A percentile compares a stretch with the other conserved stretches of the same genome.
phyloP scores from a whole-genome alignment of 108 stramenopile species.

The Fragilariopsis cylindrus region DNA sequence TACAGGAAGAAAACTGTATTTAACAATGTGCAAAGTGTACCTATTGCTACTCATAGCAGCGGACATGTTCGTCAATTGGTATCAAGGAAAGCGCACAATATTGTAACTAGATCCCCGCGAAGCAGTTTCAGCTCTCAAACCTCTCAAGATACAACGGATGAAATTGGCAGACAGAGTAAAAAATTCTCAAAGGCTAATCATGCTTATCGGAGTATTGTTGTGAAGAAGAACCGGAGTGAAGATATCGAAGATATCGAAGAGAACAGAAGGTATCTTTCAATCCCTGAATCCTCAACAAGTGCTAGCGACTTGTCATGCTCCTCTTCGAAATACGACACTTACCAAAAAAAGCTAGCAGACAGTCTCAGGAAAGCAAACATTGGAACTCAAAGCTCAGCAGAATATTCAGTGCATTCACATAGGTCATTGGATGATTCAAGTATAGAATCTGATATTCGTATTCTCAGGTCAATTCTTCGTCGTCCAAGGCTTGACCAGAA shows the following conservation, averaged over 20 bases:
- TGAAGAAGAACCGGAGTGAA: conserved; percentile 6
- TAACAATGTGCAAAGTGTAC: not conserved
- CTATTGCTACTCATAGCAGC: not conserved
- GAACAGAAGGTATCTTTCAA: not conserved
- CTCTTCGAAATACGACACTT: conserved; percentile 13
- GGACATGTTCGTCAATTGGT: not conserved
- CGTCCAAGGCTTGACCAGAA: conserved; percentile 19
- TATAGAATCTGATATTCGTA: conserved; percentile 36
- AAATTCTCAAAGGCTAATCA: conserved; percentile 21
- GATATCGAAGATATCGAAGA: conserved; percentile 11
- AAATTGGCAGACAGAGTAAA: not conserved
- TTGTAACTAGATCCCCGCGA: not conserved
- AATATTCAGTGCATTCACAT: conserved; percentile 3
- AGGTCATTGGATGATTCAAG: conserved; percentile 15
- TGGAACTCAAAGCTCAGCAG: not conserved
- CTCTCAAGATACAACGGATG: not conserved
- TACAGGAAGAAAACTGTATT: not conserved
- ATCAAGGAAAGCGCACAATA: too few species aligned
- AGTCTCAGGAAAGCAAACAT: conserved; percentile 16
- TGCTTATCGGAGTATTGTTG: conserved; percentile 5
- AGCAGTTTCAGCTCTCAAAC: not conserved
- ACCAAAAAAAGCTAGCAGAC: conserved; percentile 12
- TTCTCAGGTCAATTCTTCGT: conserved; percentile 30
- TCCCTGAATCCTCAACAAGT: conserved; percentile 2
- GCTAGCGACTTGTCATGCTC: conserved; percentile 10